These are phyloP conservation scores for Camellia granthamiana DNA, from an alignment of 148 eudicot species.

Conservation along the genomic window DNA sequence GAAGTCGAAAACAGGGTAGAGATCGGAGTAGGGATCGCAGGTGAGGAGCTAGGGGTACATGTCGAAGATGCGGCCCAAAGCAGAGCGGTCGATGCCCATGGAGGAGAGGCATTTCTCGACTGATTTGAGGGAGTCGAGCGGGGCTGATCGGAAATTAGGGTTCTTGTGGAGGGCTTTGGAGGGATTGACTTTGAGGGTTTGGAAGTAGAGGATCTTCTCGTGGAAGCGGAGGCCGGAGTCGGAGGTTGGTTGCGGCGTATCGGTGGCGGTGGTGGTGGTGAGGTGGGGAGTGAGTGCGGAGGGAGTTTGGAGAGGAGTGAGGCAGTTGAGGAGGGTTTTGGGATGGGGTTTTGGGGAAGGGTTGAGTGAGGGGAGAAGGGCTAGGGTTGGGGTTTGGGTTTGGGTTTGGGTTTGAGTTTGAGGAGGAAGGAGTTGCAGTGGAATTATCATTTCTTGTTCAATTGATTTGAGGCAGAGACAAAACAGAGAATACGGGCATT, in stretches of 20 bases:
- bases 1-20: slow-evolving; percentile 67
- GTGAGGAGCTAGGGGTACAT: slow-evolving; percentile 79
- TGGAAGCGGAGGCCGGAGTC: slow-evolving; percentile 64
- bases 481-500: no score
- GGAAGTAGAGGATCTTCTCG: slow-evolving; percentile 62
- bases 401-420: background rate
- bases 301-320: slow-evolving; percentile 14
- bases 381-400: slow-evolving; percentile 24
- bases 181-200: slow-evolving; percentile 61
- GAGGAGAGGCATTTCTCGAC: slow-evolving; percentile 55
- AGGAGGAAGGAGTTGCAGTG: no score
- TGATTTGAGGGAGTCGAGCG: slow-evolving; percentile 47
- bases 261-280: slow-evolving; percentile 1
- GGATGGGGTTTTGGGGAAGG: slow-evolving; percentile 15
- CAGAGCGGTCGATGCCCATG: slow-evolving; percentile 52
- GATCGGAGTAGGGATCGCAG: slow-evolving; percentile 51
- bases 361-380: slow-evolving; percentile 4
- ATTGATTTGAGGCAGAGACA: no score
- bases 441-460: no score
- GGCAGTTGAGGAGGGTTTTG: slow-evolving; percentile 3
- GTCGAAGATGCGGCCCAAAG: slow-evolving; percentile 69
- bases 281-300: slow-evolving; percentile 14
- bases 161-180: slow-evolving; percentile 64
- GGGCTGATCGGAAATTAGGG: slow-evolving; percentile 67
- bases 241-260: slow-evolving; percentile 19